Base-by-base conservation (phyloP, 139 green algal genomes). In the Nannochloris sp. region DNA sequence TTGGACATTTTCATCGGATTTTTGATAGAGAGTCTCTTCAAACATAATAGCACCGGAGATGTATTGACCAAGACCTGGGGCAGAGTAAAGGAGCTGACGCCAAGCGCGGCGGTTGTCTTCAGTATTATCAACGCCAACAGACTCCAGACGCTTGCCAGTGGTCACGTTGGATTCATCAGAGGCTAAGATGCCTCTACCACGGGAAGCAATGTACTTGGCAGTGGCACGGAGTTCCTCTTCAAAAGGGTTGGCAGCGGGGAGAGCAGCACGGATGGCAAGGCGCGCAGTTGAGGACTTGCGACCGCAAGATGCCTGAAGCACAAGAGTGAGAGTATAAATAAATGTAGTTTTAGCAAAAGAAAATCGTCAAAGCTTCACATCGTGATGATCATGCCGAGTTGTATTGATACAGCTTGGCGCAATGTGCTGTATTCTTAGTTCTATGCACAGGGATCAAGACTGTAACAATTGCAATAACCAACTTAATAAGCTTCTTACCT, bases 41-140 rank as follows among this genome's bases (percentile, higher is more conserved):
- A 97, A 97, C 85, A 98, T 89, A 81, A 98, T 98, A 59, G 79
- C 78, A 15, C 87, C 85, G 25, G 60, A 81, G 72, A 98, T 91
- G 80, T 96, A 95, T 76, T 98, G 71, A 35, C 93, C 91, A 35
- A 98, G 76, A 48, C 87, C 83, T 67, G 83, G 34, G 10, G 72
- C 59, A 27, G 59, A 54, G 23, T 65, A 65, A 25, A 96, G 81
- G 69, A 92, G 73, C 83, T 93, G 75, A 13, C 90, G 67, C 81
- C 84, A 95, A 34, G 71, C 80, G 14, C 85, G 67, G 25, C 90
- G 72, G 77, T 91, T 92, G 4, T 84, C 78, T 75, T 93, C 87
- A 0, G 78, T 92, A 84, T 95, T 95, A 25, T 95, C 89, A 14
- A 95, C 70, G 7, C 81, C 90, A 19, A 95, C 82, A 15, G 48